Evolutionary conservation across 306 rosid genomes (phyloP), one percentile per base, ranked within the genome.

Genomic region (Vicia faba): DNA sequence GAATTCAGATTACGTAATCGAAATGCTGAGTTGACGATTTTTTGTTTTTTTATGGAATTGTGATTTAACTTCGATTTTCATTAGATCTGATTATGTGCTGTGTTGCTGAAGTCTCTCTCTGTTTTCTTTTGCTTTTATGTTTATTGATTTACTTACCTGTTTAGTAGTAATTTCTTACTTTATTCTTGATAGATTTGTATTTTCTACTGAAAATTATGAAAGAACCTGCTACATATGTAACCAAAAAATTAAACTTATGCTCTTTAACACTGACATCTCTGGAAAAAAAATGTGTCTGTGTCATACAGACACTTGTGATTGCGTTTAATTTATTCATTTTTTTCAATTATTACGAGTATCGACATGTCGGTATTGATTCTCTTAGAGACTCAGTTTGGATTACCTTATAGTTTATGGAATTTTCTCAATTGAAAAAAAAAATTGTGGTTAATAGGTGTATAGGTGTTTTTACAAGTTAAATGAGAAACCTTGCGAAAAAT

Each of bases 71-170:
- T 77, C 7, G 45, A 56, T 77, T 66, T 43, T 28, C 15, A 5
- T 40, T 60, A 35, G 71, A 83, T 83, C 88, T 71, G 86, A n/a
- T 53, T 28, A 46, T 66, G 8, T 51, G 9, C 4, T 39, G 29
- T 71, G 62, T 25, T 61, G 51, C 40, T 18, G 33, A 71, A 50
- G 55, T 72, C 2, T 8, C 36, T 41, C 41, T 57, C 1, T 53
- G 46, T 10, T 33, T 18, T 11, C n/a, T 7, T 33, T 38, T 68
- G 31, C 60, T 11, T 69, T 11, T 35, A 66, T 39, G 64, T 54
- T 71, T 31, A 64, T 77, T 69, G 59, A 51, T 62, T 62, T 12
- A 20, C 49, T 50, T 36, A 9, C 67, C 3, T 18, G 2, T 61
- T 54, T 61, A 20, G 55, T 43, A 20, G 55, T 43, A 4, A 48